Evolutionary conservation across 2,329 filamentous ascomycete species (phyloP).

Genomic region (Trichoderma afroharzianum): DNA sequence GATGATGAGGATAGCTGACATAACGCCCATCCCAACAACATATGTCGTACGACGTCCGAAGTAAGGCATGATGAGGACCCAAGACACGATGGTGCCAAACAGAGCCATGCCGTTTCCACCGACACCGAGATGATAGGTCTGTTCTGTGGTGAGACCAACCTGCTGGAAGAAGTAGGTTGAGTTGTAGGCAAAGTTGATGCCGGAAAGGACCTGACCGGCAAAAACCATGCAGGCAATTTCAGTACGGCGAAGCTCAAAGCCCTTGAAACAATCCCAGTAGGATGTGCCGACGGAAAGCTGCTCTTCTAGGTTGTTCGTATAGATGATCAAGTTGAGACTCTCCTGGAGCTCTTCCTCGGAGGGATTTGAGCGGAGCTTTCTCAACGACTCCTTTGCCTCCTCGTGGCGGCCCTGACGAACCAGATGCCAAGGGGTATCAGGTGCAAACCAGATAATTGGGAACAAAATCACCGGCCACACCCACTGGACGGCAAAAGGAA

Average conservation of each 20-base stretch:
- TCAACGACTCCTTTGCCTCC: constrained; percentile 33
- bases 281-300: constrained; percentile 34
- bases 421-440: constrained; percentile 44
- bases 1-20: constrained; percentile 37
- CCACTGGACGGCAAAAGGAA: constrained; percentile 49
- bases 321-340: constrained; percentile 38
- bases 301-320: constrained; percentile 41
- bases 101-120: constrained; percentile 38
- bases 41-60: constrained; percentile 46
- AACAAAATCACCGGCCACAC: constrained; percentile 43
- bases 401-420: constrained; percentile 34
- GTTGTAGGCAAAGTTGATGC: constrained; percentile 33
- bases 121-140: constrained; percentile 35
- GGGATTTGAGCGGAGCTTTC: constrained; percentile 27
- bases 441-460: constrained; percentile 39
- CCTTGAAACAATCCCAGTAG: constrained; percentile 44
- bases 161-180: constrained; percentile 39
- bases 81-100: constrained; percentile 43
- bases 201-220: constrained; percentile 12
- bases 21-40: constrained; percentile 40
- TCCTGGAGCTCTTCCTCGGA: constrained; percentile 13
- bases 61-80: constrained; percentile 38
- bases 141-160: constrained; percentile 30
- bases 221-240: constrained; percentile 41
- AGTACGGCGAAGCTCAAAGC: constrained; percentile 46